Conservation (phyloP, 306 rosid genomes). For the Sindora glabra region DNA sequence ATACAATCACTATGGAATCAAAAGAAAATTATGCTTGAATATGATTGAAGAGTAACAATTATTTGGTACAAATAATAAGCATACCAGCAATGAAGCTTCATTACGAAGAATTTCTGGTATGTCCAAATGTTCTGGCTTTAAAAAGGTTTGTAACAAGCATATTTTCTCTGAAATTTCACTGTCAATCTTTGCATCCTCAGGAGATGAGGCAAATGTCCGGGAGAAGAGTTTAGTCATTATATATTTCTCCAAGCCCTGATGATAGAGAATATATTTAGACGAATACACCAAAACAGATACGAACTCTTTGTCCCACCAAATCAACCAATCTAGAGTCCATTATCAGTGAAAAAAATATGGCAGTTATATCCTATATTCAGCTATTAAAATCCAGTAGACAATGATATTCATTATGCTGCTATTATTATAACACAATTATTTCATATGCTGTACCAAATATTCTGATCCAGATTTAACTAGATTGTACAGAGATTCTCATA, state of each 20-base stretch:
- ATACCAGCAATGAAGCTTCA: conserved; percentile 64
- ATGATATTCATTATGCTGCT: neutral
- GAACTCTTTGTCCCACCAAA: neutral
- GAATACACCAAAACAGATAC: neutral
- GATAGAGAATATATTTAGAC: neutral
- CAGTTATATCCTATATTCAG: neutral
- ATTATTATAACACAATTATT: neutral
- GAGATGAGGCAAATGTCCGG: conserved; percentile 40
- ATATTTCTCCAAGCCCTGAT: conserved; percentile 69
- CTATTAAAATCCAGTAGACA: neutral
- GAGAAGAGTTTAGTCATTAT: conserved; percentile 64
- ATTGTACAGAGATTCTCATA: no score
- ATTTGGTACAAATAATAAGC: neutral
- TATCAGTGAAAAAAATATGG: neutral
- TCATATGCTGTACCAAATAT: no score
- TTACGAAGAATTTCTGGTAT: conserved; percentile 41
- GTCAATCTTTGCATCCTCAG: conserved; percentile 47
- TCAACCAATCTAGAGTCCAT: neutral
- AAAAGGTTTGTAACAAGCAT: conserved; percentile 43
- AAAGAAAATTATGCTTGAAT: neutral
- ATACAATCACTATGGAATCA: neutral
- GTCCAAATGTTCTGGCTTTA: conserved; percentile 68
- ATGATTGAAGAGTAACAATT: neutral
- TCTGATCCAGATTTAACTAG: neutral
- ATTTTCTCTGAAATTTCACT: conserved; percentile 42